Evolutionary conservation across 495 filamentous ascomycete genomes (phyloP).

Genomic region (Podospora conica): DNA sequence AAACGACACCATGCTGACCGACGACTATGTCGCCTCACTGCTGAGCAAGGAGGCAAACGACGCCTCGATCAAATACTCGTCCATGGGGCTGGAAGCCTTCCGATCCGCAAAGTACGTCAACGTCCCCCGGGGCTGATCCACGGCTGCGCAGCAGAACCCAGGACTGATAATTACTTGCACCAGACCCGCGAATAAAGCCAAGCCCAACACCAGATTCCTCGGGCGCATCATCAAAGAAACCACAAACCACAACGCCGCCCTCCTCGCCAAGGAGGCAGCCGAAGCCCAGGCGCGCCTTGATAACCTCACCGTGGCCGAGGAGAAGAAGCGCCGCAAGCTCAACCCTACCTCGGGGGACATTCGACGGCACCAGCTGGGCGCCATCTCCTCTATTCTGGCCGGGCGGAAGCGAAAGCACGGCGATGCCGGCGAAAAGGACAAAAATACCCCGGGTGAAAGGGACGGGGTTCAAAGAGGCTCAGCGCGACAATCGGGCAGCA

Average conservation of each 20-base stretch:
- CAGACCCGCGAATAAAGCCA: constrained; percentile 62
- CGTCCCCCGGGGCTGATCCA: constrained; percentile 5
- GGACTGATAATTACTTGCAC: constrained; percentile 11
- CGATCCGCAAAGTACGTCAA: constrained; percentile 54
- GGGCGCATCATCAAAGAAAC: constrained; percentile 84
- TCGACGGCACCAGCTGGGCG: constrained; percentile 45
- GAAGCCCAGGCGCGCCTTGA: constrained; percentile 46
- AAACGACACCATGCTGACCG: constrained; percentile 48
- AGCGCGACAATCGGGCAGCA: constrained; percentile 1
- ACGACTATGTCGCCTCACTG: constrained; percentile 70
- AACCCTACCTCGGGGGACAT: constrained; percentile 38
- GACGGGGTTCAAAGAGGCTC: neutral
- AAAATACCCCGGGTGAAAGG: constrained; percentile 3
- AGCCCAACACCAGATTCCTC: constrained; percentile 86
- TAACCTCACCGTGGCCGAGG: constrained; percentile 37
- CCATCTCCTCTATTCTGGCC: constrained; percentile 46
- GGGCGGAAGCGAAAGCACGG: constrained; percentile 34
- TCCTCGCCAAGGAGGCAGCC: constrained; percentile 72
- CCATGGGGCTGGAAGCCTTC: constrained; percentile 65
- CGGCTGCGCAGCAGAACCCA: neutral
- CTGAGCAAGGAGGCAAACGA: constrained; percentile 68
- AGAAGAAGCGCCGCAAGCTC: constrained; percentile 33
- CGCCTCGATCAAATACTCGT: constrained; percentile 62
- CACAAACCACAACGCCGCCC: constrained; percentile 80
- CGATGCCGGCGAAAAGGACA: constrained; percentile 9